These are phyloP conservation scores for Aphanomyces stellatus DNA, from an alignment of 352 stramenopile genomes.

Conservation along the genomic window DNA sequence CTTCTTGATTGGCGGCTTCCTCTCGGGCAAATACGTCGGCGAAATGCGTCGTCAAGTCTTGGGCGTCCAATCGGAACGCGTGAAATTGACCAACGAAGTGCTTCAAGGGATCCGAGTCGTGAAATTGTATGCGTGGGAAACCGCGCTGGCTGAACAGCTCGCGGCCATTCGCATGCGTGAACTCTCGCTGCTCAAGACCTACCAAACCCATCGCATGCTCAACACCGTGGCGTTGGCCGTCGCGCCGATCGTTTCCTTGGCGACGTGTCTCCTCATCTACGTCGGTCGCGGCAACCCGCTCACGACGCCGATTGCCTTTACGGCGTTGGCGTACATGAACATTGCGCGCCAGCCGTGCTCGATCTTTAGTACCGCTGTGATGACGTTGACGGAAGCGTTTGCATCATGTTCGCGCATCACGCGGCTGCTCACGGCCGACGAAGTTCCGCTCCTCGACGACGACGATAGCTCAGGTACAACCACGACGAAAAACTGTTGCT, in stretches of 20 bases:
- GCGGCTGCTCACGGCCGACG: constrained; percentile 33
- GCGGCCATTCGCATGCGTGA: constrained; percentile 36
- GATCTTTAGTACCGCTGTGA: constrained; percentile 40
- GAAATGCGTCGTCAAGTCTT: constrained; percentile 31
- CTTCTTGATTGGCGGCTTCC: constrained; percentile 5
- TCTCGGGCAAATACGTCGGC: constrained; percentile 18
- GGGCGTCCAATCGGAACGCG: constrained; percentile 47
- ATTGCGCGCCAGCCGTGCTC: constrained; percentile 41
- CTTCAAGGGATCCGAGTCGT: constrained; percentile 85
- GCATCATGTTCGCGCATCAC: constrained; percentile 27
- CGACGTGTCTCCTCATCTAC: constrained; percentile 44
- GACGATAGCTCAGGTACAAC: no score
- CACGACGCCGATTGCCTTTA: constrained; percentile 44
- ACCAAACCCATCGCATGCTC: constrained; percentile 47
- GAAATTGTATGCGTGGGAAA: constrained; percentile 86
- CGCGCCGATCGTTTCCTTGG: constrained; percentile 38
- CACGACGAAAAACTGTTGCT: no score
- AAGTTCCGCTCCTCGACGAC: constrained; percentile 26
- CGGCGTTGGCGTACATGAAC: constrained; percentile 47
- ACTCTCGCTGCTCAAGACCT: constrained; percentile 35
- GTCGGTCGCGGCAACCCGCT: constrained; percentile 45
- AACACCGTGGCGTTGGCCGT: constrained; percentile 51
- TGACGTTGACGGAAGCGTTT: constrained; percentile 36
- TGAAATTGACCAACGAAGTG: constrained; percentile 91
- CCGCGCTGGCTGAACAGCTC: constrained; percentile 30